Evolutionary conservation across 2,329 filamentous ascomycete species (phyloP).

Genomic region (Botrytis medusae): DNA sequence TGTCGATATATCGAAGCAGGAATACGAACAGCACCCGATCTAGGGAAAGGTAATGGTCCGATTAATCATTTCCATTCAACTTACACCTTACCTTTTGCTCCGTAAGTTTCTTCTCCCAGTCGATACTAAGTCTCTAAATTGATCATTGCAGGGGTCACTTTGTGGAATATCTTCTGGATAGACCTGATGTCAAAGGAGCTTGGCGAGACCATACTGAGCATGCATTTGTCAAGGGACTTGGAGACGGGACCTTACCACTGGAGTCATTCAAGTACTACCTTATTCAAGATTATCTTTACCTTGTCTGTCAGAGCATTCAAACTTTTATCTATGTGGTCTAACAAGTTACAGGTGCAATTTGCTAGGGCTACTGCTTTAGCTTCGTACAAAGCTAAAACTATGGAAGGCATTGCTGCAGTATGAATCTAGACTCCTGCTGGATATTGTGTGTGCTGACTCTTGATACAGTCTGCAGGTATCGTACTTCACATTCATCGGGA

Average conservation of each 20-base stretch:
- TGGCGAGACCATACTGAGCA: constrained; percentile 82
- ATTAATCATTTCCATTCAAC: constrained; percentile 78
- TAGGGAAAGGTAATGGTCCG: constrained; percentile 67
- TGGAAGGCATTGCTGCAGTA: constrained; percentile 71
- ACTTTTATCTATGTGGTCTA: neutral
- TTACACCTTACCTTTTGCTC: constrained; percentile 66
- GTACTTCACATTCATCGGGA: constrained; percentile 77
- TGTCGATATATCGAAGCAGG: constrained; percentile 71
- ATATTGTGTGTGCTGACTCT: neutral
- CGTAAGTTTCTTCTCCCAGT: constrained; percentile 39
- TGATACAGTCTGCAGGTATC: constrained; percentile 60
- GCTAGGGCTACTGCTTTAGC: constrained; percentile 82
- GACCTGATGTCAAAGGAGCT: constrained; percentile 68
- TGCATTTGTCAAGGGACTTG: constrained; percentile 76
- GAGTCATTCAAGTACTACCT: constrained; percentile 86
- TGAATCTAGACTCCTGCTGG: constrained; percentile 32
- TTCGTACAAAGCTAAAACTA: constrained; percentile 76
- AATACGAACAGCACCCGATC: constrained; percentile 50
- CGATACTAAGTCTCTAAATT: neutral
- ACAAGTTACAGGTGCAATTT: constrained; percentile 67
- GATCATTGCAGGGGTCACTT: constrained; percentile 63
- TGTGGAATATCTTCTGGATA: constrained; percentile 75
- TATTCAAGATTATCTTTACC: constrained; percentile 87
- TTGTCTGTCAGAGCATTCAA: constrained; percentile 52
- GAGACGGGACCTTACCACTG: constrained; percentile 69